Evolutionary conservation across 768 basidiomycete species (phyloP).

Genomic region (Filobasidium wieringae): DNA sequence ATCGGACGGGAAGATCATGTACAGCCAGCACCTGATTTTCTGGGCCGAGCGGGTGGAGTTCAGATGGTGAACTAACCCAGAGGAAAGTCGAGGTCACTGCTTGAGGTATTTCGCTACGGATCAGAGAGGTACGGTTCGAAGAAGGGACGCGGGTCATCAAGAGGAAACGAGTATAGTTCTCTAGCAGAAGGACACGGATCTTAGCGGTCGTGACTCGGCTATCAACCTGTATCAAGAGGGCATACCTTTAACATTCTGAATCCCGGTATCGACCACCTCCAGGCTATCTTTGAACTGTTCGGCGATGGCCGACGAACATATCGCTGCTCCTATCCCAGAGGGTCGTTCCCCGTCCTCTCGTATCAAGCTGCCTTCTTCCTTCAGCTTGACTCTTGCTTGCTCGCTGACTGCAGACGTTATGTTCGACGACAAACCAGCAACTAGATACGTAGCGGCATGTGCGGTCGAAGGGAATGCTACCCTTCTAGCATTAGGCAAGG

Average conservation of each 20-base stretch:
- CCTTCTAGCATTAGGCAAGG: conserved; percentile 20
- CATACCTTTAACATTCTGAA: conserved; percentile 29
- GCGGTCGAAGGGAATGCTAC: conserved; percentile 29
- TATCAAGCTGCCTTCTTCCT: background rate
- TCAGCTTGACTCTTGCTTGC: background rate
- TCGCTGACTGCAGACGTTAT: background rate
- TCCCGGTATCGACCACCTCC: conserved; percentile 22
- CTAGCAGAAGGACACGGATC: conserved; percentile 5
- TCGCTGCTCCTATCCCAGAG: conserved; percentile 21
- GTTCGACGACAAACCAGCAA: background rate
- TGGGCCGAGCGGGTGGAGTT: background rate
- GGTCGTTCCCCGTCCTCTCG: background rate
- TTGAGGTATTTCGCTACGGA: background rate
- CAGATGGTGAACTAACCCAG: background rate
- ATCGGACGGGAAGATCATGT: background rate
- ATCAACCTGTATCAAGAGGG: background rate
- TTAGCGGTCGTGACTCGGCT: background rate
- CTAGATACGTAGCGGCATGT: conserved; percentile 23
- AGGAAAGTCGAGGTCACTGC: conserved; percentile 1
- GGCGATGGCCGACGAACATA: conserved; percentile 27
- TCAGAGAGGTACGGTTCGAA: background rate
- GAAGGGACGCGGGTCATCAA: conserved; percentile 14
- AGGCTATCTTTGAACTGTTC: conserved; percentile 14
- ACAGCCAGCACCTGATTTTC: background rate
- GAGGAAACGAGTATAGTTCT: conserved; percentile 35